Percentiles rank a stretch among this genome's conserved stretches.
Evolutionary conservation across 2,329 filamentous ascomycete genomes (phyloP).

Genomic region (Ilyonectria mors-panacis): DNA sequence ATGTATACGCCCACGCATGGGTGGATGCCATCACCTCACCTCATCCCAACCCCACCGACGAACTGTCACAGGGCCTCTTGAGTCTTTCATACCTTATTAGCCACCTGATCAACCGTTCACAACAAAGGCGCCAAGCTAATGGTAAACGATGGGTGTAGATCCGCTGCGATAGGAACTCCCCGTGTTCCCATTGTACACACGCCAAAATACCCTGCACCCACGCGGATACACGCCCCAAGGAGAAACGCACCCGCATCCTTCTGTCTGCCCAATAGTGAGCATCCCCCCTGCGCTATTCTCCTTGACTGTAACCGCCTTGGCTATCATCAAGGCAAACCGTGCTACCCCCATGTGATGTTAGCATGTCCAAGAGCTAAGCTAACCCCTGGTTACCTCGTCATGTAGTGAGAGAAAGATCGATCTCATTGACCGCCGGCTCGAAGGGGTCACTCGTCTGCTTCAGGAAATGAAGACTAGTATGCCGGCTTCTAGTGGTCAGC

Average conservation of each 20-base stretch:
- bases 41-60: not conserved
- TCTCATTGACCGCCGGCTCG: conserved; percentile 54
- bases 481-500: conserved; percentile 29
- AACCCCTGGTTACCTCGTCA: not conserved
- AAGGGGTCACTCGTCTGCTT: conserved; percentile 53
- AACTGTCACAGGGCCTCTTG: not conserved
- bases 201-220: conserved; percentile 57
- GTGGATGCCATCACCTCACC: not conserved
- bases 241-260: conserved; percentile 56
- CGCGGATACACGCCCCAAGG: conserved; percentile 50
- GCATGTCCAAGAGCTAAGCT: not conserved
- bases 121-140: conserved; percentile 13
- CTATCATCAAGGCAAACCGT: not conserved
- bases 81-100: not conserved
- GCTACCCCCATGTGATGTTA: not conserved
- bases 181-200: conserved; percentile 55
- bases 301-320: not conserved
- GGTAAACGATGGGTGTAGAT: conserved; percentile 43
- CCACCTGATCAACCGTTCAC: not conserved
- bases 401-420: conserved; percentile 57
- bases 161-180: conserved; percentile 56
- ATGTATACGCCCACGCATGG: not conserved
- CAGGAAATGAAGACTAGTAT: conserved; percentile 51
- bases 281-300: not conserved
- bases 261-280: conserved; percentile 57